These are phyloP conservation scores for Medicago truncatula DNA, from an alignment of 306 rosid species.

Conservation along the genomic window MtrunA17r5.0-ANR NC_053048.1:21569001-21569500, in stretches of 20 bases:
- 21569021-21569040: no score
- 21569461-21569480: not conserved
- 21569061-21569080: no score
- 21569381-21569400: slow-evolving; percentile 8
- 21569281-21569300: slow-evolving; percentile 90
- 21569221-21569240: not conserved
- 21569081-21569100: no score
- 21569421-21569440: not conserved
- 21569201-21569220: slow-evolving; percentile 1
- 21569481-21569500: no score
- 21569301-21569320: slow-evolving; percentile 95
- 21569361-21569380: slow-evolving; percentile 72
- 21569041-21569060: no score
- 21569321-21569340: slow-evolving; percentile 94
- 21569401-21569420: not conserved
- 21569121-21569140: no score
- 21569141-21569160: no score
- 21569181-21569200: no score
- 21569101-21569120: no score
- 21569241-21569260: slow-evolving; percentile 58
- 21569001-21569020: no score
- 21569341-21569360: slow-evolving; percentile 85
- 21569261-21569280: slow-evolving; percentile 68
- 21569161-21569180: no score
- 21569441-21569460: not conserved